phyloP scores from a whole-genome alignment of 2,329 filamentous ascomycete species.

The Tolypocladium album region DNA sequence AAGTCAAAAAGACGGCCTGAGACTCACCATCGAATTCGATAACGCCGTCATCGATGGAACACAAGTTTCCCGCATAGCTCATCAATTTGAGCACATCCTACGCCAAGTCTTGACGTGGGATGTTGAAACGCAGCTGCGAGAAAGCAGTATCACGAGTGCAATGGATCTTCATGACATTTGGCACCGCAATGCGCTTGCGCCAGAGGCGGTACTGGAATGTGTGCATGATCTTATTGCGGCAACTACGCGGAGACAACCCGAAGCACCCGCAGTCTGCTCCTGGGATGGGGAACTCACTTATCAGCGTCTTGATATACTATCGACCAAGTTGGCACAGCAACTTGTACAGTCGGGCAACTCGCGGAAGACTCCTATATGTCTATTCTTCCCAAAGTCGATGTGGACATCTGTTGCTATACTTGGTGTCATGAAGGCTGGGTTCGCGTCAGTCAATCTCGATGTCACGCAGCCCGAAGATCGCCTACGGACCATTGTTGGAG shows the following conservation, averaged over 20 bases:
- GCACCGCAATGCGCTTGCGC: constrained; percentile 2
- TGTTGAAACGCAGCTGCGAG: background rate
- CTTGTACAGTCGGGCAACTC: constrained; percentile 2
- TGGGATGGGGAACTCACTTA: constrained; percentile 30
- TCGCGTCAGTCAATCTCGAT: constrained; percentile 5
- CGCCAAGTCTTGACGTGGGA: background rate
- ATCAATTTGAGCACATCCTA: background rate
- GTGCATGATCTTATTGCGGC: constrained; percentile 3
- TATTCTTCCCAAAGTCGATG: constrained; percentile 6
- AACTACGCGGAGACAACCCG: background rate
- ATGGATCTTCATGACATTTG: constrained; percentile 5
- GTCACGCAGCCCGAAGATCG: constrained; percentile 8
- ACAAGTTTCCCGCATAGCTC: background rate
- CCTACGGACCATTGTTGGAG: constrained; percentile 6
- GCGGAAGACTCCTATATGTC: background rate
- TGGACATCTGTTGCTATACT: constrained; percentile 6
- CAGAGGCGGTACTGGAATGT: constrained; percentile 1
- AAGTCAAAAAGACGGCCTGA: no score
- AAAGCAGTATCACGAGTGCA: background rate
- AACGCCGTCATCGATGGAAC: no score
- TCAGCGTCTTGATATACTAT: constrained; percentile 15
- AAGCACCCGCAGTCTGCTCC: constrained; percentile 5
- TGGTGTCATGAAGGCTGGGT: no score
- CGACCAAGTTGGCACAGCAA: constrained; percentile 4
- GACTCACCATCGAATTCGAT: no score